Evolutionary conservation across 1,139 yeast species (phyloP).

Genomic region (Scheffersomyces cryptocercus): DNA sequence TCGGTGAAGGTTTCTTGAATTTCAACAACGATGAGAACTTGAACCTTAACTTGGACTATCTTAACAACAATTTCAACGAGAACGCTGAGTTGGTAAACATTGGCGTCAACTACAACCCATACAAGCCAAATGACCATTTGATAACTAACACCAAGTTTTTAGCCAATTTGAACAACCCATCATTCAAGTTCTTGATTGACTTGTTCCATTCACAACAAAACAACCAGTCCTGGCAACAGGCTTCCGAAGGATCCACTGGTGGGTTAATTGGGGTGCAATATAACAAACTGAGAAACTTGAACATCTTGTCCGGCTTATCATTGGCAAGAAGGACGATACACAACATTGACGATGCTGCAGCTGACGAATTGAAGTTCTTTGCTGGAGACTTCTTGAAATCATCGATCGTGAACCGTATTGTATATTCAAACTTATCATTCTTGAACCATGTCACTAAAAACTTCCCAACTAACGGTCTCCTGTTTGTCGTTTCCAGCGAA

Average conservation of each 20-base stretch:
- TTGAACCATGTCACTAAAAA: constrained; percentile 28
- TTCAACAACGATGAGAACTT: constrained; percentile 43
- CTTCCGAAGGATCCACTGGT: constrained; percentile 33
- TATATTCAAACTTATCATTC: constrained; percentile 22
- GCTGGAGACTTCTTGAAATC: constrained; percentile 39
- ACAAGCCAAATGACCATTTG: constrained; percentile 46
- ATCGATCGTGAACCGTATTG: constrained; percentile 29
- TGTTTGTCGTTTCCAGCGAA: constrained; percentile 25
- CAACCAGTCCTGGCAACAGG: constrained; percentile 42
- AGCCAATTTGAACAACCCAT: constrained; percentile 42
- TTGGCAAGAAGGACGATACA: constrained; percentile 43
- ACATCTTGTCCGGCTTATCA: constrained; percentile 39
- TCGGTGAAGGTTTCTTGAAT: constrained; percentile 37
- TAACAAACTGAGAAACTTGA: constrained; percentile 13
- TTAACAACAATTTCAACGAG: constrained; percentile 45
- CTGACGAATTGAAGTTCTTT: constrained; percentile 30
- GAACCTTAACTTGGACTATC: constrained; percentile 40
- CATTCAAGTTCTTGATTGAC: constrained; percentile 39
- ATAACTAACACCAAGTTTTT: constrained; percentile 34
- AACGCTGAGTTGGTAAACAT: constrained; percentile 45
- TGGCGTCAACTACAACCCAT: constrained; percentile 48
- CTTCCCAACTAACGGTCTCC: constrained; percentile 34
- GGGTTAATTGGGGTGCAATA: constrained; percentile 47
- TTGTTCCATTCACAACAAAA: constrained; percentile 38
- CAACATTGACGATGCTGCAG: constrained; percentile 44